phyloP scores from a whole-genome alignment of 352 stramenopile genomes.

The Globisporangium nodosum region DNA sequence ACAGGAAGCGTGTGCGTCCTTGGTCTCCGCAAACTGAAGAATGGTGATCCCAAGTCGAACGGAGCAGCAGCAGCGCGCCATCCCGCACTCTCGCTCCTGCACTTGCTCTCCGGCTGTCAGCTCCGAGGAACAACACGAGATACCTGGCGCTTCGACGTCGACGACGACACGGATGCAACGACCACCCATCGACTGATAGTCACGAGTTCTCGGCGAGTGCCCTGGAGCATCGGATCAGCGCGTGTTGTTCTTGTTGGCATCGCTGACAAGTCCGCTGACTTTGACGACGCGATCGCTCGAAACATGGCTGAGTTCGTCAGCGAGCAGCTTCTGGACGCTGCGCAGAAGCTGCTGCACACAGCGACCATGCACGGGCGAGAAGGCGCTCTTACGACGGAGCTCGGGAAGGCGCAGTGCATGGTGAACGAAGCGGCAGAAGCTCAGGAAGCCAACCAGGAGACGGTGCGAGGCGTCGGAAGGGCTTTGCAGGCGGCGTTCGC shows the following conservation, averaged over 20 bases:
- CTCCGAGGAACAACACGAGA: background rate
- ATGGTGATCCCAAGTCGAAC: background rate
- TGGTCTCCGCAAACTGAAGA: background rate
- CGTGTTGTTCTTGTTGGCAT: conserved; percentile 1
- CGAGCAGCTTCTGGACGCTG: background rate
- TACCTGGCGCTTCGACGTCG: background rate
- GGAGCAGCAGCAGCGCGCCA: background rate
- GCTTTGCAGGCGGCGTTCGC: background rate
- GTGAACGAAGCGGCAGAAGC: background rate
- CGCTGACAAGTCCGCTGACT: background rate
- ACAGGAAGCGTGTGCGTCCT: background rate
- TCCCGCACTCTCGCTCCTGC: conserved; percentile 5
- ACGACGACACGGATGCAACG: background rate
- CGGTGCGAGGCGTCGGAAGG: background rate
- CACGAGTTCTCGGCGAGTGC: background rate
- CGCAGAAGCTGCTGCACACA: background rate
- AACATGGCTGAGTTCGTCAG: background rate
- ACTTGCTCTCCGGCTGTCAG: background rate
- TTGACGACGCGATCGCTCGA: background rate
- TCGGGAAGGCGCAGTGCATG: background rate
- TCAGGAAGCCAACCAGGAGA: background rate
- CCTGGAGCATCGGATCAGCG: background rate
- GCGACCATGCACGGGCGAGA: background rate
- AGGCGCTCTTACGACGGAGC: background rate
- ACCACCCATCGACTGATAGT: conserved; percentile 1